Evolutionary conservation across 306 rosid genomes (phyloP).

Genomic region (Trichosanthes truncata): DNA sequence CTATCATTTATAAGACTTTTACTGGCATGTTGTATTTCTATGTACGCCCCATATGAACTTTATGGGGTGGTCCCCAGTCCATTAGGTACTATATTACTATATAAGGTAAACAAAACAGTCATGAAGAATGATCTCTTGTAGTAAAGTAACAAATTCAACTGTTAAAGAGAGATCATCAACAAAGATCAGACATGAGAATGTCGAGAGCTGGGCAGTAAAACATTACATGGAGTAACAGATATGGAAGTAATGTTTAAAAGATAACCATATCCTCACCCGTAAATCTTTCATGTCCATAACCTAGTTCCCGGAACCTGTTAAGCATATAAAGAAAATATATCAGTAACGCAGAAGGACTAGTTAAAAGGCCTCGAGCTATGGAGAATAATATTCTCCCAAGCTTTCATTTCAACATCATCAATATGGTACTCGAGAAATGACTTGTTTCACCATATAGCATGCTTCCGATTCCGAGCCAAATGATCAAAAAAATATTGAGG

Average conservation of each 20-base stretch:
- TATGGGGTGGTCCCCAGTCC: background rate
- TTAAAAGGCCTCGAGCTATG: background rate
- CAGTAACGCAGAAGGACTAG: background rate
- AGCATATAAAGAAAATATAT: background rate
- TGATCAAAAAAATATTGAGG: background rate
- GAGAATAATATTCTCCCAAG: background rate
- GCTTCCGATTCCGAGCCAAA: background rate
- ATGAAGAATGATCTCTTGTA: background rate
- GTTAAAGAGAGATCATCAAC: background rate
- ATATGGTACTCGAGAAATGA: background rate
- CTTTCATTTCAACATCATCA: background rate
- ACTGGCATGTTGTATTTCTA: background rate
- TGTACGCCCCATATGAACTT: background rate
- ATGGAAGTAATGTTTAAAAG: background rate
- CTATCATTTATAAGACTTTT: background rate
- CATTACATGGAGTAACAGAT: background rate
- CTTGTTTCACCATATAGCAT: background rate
- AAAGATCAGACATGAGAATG: background rate
- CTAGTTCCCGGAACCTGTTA: slow-evolving; percentile 2
- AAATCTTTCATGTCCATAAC: background rate
- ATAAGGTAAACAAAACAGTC: background rate
- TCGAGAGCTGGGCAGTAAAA: background rate
- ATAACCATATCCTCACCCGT: background rate
- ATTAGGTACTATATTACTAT: background rate
- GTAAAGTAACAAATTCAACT: background rate